These are phyloP conservation scores for Amphicarpaea edgeworthii DNA, from an alignment of 306 rosid genomes.

Conservation along the genomic window DNA sequence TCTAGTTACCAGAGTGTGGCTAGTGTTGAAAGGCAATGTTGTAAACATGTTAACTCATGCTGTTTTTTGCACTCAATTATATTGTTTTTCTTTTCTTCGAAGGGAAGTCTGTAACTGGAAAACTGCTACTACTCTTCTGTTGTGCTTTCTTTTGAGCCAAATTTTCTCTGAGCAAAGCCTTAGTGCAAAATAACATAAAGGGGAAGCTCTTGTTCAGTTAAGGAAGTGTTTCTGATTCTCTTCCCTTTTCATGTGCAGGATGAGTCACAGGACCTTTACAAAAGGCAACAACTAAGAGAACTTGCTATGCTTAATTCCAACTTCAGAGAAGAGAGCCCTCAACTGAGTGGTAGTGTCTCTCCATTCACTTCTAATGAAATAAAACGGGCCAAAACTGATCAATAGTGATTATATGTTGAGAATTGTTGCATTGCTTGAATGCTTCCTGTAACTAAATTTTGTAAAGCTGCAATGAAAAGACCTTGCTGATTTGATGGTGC, in stretches of 20 bases:
- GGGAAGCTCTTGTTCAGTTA: not conserved
- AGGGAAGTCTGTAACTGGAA: not conserved
- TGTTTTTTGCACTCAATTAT: not conserved
- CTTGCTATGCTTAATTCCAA: slow-evolving; percentile 66
- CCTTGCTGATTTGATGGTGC: slow-evolving; percentile 44
- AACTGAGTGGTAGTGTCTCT: slow-evolving; percentile 65
- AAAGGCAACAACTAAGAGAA: slow-evolving; percentile 73
- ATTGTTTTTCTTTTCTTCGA: not conserved
- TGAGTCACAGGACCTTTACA: slow-evolving; percentile 78
- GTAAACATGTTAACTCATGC: not conserved
- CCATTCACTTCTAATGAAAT: slow-evolving; percentile 79
- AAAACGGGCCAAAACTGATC: slow-evolving; percentile 80
- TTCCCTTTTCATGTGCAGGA: slow-evolving; percentile 59
- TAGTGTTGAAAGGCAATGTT: not conserved
- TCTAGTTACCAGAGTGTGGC: not conserved
- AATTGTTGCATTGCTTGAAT: slow-evolving; percentile 43
- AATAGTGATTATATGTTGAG: slow-evolving; percentile 44
- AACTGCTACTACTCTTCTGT: not conserved
- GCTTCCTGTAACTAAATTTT: slow-evolving; percentile 51
- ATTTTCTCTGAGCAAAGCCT: not conserved
- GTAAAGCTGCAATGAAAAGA: slow-evolving; percentile 50
- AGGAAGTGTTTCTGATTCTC: not conserved
- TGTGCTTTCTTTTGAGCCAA: slow-evolving; percentile 22
- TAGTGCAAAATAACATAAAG: not conserved
- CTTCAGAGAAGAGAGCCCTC: slow-evolving; percentile 69